phyloP scores from a whole-genome alignment of 176 grass and related monocot species.

The Aegilops umbellulata region DNA sequence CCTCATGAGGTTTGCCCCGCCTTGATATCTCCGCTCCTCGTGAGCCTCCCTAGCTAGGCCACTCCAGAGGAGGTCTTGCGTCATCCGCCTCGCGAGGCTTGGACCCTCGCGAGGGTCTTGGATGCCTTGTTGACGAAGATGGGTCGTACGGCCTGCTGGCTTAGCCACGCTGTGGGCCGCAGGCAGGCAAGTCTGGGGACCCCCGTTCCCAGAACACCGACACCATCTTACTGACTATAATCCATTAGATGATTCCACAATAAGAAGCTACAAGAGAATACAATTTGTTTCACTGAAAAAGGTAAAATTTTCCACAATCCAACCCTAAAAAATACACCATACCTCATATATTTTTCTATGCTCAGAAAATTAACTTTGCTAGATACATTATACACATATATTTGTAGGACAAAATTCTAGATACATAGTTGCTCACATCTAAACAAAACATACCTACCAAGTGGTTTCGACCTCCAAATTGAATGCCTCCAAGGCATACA shows the following conservation, averaged over 20 bases:
- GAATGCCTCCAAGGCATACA: not conserved
- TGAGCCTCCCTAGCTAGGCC: no score
- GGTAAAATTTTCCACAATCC: not conserved
- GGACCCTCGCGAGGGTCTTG: no score
- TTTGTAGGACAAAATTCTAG: not conserved
- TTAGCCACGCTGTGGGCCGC: no score
- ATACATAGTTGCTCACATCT: not conserved
- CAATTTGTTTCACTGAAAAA: slow-evolving; percentile 10
- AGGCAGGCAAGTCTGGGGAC: no score
- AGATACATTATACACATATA: not conserved
- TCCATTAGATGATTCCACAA: slow-evolving; percentile 61
- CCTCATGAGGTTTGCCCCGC: no score
- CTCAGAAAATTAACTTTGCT: slow-evolving; percentile 3
- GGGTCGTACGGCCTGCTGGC: no score
- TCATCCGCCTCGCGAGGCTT: no score
- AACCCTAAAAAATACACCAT: not conserved
- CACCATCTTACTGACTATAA: slow-evolving; percentile 66
- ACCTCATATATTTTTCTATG: not conserved
- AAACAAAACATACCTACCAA: not conserved
- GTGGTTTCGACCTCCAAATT: not conserved
- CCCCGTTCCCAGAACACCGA: no score
- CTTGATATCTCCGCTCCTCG: no score
- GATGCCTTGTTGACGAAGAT: no score
- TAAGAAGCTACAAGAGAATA: slow-evolving; percentile 68
- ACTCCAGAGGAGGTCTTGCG: no score